Percentiles rank a stretch among this genome's conserved stretches.
These are phyloP conservation scores for Gonium pectorale DNA, from an alignment of 139 green algal genomes.

Conservation along the genomic window DNA sequence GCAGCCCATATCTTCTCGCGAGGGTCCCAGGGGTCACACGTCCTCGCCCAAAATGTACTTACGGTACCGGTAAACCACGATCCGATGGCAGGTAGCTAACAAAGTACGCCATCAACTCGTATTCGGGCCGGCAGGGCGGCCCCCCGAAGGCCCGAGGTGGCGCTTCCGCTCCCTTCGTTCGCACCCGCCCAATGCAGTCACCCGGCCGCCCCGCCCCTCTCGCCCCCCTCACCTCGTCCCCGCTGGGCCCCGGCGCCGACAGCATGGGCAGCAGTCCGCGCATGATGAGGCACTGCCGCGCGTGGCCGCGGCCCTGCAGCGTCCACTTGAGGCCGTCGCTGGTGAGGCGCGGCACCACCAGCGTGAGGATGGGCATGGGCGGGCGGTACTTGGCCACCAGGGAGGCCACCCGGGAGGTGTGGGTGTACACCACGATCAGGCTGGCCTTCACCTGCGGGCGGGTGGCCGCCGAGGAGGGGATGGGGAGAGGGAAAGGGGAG, in stretches of 20 bases:
- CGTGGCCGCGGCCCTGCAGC: slow-evolving; percentile 51
- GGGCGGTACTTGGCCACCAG: slow-evolving; percentile 89
- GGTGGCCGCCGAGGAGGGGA: neutral
- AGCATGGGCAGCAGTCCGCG: slow-evolving; percentile 87
- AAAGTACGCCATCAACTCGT: no score
- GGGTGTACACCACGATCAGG: slow-evolving; percentile 90
- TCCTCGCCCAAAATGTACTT: no score
- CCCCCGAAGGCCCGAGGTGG: no score
- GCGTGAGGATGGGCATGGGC: slow-evolving; percentile 90
- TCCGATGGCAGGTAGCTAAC: no score
- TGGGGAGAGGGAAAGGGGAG: neutral
- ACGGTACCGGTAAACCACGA: no score
- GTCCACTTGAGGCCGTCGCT: slow-evolving; percentile 48
- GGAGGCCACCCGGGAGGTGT: slow-evolving; percentile 71
- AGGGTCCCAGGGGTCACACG: no score
- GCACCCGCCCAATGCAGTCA: neutral
- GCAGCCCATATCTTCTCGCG: no score
- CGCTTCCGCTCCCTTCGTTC: neutral
- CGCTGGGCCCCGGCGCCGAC: slow-evolving; percentile 75
- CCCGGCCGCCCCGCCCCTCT: neutral
- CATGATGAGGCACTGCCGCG: slow-evolving; percentile 82
- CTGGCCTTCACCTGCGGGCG: slow-evolving; percentile 59
- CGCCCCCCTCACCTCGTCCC: slow-evolving; percentile 39
- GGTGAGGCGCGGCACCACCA: slow-evolving; percentile 80
- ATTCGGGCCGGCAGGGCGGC: no score